Evolutionary conservation across 805 yeast genomes (phyloP), one percentile per base, ranked within the genome.

Genomic region (Kazachstania bromeliacearum): DNA sequence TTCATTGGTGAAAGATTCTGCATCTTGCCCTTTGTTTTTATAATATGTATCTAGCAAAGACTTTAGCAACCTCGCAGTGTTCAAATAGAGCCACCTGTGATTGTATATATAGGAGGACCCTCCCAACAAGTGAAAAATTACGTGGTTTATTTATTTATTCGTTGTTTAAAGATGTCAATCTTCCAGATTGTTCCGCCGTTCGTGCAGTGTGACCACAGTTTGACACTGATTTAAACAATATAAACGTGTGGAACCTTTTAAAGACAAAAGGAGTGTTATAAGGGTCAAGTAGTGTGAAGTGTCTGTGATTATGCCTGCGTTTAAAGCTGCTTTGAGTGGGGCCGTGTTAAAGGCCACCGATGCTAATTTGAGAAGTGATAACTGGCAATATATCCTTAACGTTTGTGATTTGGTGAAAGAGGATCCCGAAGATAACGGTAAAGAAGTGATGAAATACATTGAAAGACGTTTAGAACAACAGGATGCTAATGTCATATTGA

Each of bases 401-500:
- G 83, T 74, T 2, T 80, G 85, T 44, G 89, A 82, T 52, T 53
- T 63, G 15, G 80, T 82, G 23, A 71, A 68, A 44, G 67, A 64
- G 19, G 76, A 75, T 44, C 79, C 85, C 2, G 79, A 75, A 42
- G 68, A 69, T 31, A 71, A 72, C 38, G 70, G 70, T 28, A 59
- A 60, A 10, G 45, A 46, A 27, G 57, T 53, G 5, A 64, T 78
- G 16, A 48, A 58, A 16, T 55, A 71, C 1, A 54, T 80, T 13
- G 62, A 64, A 39, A 59, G 63, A 25, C 67, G 80, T 35, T 59
- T 81, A 18, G 59, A 59, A 19, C 64, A 65, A 25, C 59, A 63
- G 19, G 78, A 77, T 48, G 88, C 83, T 15, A 82, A 81, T 53
- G 75, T 77, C 3, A 71, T 78, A 28, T 55, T 82, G 34, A 67